Evolutionary conservation across 1,139 yeast genomes (phyloP).

Genomic region (Kurtzmaniella quercitrusa): DNA sequence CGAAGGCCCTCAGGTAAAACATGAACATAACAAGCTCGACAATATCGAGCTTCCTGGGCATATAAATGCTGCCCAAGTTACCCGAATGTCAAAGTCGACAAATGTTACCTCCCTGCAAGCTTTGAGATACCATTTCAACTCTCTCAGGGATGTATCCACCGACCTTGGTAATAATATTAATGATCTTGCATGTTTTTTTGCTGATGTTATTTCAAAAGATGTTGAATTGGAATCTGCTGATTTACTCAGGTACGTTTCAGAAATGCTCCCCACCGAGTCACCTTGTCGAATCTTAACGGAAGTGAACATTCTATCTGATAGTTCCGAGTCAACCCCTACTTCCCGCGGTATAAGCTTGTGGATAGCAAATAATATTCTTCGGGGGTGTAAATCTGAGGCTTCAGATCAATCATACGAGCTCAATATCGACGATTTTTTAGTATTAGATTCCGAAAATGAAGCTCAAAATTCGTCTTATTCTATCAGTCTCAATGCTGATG

Average conservation of each 20-base stretch:
- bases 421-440: conserved; percentile 23
- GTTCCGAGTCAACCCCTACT: background rate
- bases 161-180: background rate
- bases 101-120: background rate
- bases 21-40: conserved; percentile 25
- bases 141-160: background rate
- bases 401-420: conserved; percentile 11
- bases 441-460: conserved; percentile 15
- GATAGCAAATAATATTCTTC: conserved; percentile 24
- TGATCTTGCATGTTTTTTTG: conserved; percentile 10
- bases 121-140: background rate
- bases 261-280: conserved; percentile 13
- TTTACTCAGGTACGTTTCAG: conserved; percentile 13
- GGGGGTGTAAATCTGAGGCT: background rate
- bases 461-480: background rate
- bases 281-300: background rate
- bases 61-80: conserved; percentile 30
- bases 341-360: conserved; percentile 22
- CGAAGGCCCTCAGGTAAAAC: background rate
- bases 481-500: background rate
- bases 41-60: conserved; percentile 37
- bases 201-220: conserved; percentile 10
- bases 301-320: no score
- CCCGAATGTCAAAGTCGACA: conserved; percentile 9
- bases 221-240: conserved; percentile 15